Base-by-base conservation (phyloP, 148 eudicot species). In the Rhododendron henanense region DNA sequence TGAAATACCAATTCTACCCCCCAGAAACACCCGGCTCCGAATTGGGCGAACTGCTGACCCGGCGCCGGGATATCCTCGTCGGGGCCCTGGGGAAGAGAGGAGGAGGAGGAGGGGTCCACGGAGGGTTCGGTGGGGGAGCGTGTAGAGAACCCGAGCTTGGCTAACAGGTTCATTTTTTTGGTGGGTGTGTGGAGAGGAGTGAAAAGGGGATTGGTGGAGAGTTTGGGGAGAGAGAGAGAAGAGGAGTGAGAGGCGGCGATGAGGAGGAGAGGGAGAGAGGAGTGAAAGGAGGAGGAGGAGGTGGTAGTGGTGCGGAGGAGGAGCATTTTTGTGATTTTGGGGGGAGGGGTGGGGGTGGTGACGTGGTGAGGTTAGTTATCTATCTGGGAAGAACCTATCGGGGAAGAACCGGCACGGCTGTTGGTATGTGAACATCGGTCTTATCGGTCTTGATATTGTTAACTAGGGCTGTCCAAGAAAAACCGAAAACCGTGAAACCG, bases 1-100 rank as follows among this genome's bases (percentile, higher is more conserved):
- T 92, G 94, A 44, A 84, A 92, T 44, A 90, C 93, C 84, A 92
- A 78, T 79, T 92, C 94, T 1, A 91, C 93, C 0, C 94, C 94
- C 94, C 94, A 92, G 83, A 92, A 92, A 10, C 94, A 92, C 16
- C 94, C 94, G 0, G 92, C 92, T 4, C 94, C 94, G 73, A 92
- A 92, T 78, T 91, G 91, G 0, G 91, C 92, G 81, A 92, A 88
- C 78, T 86, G 81, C 63, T 92, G 91, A 19, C 92, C 92, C 0
- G 92, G 88, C 1, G 90, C 85, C 0, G 94, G 92, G 2, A 79
- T 4, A 59, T 92, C 94, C 25, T 85, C 90, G 87, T 92, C 94
- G n/a, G 92, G 92, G 15, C 87, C 87, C 63, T 83, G 88, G 1
- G 92, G 55, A 13, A 84, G 83, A 6, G 74, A 59, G 65, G 88